phyloP scores from a whole-genome alignment of 805 yeast species.

The Tetrapisispora namnaoensis region DNA sequence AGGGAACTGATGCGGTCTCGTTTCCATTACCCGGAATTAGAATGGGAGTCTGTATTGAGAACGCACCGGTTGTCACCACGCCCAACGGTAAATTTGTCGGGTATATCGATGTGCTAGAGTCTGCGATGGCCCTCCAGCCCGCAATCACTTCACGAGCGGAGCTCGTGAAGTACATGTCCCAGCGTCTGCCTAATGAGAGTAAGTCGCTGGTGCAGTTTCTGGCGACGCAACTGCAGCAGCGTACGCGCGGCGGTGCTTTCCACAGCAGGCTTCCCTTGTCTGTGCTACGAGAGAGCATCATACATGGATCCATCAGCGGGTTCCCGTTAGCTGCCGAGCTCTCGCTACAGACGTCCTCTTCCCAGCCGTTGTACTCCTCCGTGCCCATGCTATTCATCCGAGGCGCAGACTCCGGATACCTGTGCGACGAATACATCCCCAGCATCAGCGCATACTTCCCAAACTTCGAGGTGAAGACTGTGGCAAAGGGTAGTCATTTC shows the following conservation, averaged over 20 bases:
- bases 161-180: neutral
- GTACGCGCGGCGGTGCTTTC: constrained; percentile 5
- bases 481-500: constrained; percentile 84
- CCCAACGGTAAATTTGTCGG: constrained; percentile 49
- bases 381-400: constrained; percentile 68
- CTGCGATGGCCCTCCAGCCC: neutral
- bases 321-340: too few species aligned
- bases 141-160: constrained; percentile 12
- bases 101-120: constrained; percentile 50
- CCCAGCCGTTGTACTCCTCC: neutral
- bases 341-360: constrained; percentile 22
- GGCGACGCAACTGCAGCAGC: too few species aligned
- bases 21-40: constrained; percentile 31
- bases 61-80: constrained; percentile 36
- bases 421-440: constrained; percentile 73
- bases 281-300: constrained; percentile 53
- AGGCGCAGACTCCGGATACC: constrained; percentile 65
- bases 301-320: constrained; percentile 52
- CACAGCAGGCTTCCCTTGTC: constrained; percentile 50
- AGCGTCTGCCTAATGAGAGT: neutral
- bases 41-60: constrained; percentile 71
- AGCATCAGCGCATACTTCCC: constrained; percentile 75
- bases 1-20: too few species aligned
- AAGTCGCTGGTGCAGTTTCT: constrained; percentile 18
- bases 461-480: constrained; percentile 56